A percentile compares a stretch with the other conserved stretches of the same genome.
Conservation (phyloP, 1,284 basidiomycete species). For the Termitomyces sp. region DNA sequence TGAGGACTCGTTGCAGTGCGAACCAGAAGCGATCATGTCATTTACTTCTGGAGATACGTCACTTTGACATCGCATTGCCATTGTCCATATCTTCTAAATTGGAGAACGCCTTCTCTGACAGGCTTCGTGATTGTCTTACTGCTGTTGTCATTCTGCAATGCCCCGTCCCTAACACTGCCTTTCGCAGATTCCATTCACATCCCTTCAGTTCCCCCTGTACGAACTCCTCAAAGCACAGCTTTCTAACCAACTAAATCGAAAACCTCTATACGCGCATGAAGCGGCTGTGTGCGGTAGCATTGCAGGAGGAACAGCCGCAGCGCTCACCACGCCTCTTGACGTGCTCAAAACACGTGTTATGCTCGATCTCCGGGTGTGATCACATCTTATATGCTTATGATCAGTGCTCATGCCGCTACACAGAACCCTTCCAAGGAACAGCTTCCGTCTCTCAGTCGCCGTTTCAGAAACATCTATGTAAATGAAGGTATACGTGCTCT, state of each 20-base stretch:
- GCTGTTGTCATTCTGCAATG: not conserved
- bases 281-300: constrained; percentile 90
- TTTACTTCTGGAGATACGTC: not conserved
- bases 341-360: constrained; percentile 98
- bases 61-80: not conserved
- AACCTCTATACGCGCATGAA: constrained; percentile 72
- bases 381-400: not conserved
- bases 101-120: not conserved
- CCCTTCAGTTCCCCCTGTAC: constrained; percentile 95
- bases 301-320: constrained; percentile 88
- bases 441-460: constrained; percentile 49
- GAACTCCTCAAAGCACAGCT: constrained; percentile 78
- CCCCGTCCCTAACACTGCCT: not conserved
- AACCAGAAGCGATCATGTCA: not conserved
- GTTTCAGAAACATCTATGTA: constrained; percentile 63
- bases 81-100: not conserved
- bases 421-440: constrained; percentile 46
- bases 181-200: constrained; percentile 92
- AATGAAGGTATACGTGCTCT: constrained; percentile 75
- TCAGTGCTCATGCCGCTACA: not conserved
- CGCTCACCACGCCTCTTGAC: constrained; percentile 90
- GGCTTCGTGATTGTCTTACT: not conserved
- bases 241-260: constrained; percentile 43
- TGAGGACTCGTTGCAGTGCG: not conserved
- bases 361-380: constrained; percentile 77